Percentiles rank a stretch among this genome's conserved stretches.
phyloP scores from a whole-genome alignment of 23 red algal genomes.

The Gracilaria vermiculophylla region DNA sequence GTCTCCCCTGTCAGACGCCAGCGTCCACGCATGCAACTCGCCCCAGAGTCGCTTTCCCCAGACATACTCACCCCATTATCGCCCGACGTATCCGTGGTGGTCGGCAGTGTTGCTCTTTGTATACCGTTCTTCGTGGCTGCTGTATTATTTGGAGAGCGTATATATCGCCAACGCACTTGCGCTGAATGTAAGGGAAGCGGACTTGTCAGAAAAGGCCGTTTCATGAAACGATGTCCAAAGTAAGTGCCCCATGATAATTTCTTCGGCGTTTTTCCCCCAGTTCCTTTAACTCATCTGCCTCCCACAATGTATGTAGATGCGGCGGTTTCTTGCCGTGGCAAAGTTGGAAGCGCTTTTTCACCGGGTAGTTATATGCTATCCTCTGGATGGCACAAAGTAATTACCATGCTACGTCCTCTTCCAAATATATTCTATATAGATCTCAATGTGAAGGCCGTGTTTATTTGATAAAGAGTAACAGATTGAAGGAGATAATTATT shows the following conservation, averaged over 20 bases:
- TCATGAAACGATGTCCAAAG: conserved; percentile 22
- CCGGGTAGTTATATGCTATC: conserved; percentile 39
- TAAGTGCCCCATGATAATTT: not conserved
- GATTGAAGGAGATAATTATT: no score
- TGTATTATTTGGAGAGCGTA: conserved; percentile 74
- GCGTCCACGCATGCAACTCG: conserved; percentile 1
- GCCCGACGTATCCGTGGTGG: conserved; percentile 27
- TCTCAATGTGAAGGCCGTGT: no score
- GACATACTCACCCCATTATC: not conserved
- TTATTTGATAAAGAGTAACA: no score
- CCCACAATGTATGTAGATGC: not conserved
- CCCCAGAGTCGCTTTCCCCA: conserved; percentile 1
- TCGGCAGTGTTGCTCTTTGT: conserved; percentile 45
- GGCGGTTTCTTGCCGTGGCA: conserved; percentile 82
- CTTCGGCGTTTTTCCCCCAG: not conserved
- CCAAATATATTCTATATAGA: no score
- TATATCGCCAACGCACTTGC: conserved; percentile 66
- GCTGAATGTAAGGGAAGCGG: conserved; percentile 50
- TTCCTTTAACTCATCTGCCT: not conserved
- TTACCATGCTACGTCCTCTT: no score
- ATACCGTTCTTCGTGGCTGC: conserved; percentile 75
- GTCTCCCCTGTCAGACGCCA: not conserved
- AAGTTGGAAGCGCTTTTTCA: conserved; percentile 70
- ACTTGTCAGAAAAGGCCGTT: conserved; percentile 26
- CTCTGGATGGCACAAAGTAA: no score